phyloP scores from a whole-genome alignment of 768 basidiomycete species.

The Leccinellum albellum region DNA sequence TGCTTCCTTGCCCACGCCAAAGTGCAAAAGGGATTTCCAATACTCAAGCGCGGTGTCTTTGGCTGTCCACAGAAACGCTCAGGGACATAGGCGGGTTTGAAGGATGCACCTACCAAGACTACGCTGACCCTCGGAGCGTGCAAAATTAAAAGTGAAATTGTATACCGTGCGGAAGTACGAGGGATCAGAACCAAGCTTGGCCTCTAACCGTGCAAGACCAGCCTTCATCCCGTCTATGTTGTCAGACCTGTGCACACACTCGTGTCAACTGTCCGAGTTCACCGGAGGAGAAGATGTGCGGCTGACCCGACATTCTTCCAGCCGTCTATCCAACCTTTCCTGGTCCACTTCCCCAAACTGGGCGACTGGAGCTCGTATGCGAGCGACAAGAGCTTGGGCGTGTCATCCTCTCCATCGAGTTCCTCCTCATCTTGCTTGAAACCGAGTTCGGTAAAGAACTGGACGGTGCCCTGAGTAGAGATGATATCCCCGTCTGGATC shows the following conservation, averaged over 20 bases:
- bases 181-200: slow-evolving; percentile 59
- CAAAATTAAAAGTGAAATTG: slow-evolving; percentile 77
- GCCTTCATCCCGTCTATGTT: slow-evolving; percentile 57
- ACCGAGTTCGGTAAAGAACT: slow-evolving; percentile 46
- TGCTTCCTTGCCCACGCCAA: slow-evolving; percentile 66
- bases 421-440: slow-evolving; percentile 42
- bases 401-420: slow-evolving; percentile 68
- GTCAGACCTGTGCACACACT: slow-evolving; percentile 50
- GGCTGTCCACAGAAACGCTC: slow-evolving; percentile 32
- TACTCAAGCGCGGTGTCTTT: slow-evolving; percentile 72
- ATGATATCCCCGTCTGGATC: slow-evolving; percentile 63
- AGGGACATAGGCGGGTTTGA: neutral
- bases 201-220: slow-evolving; percentile 50
- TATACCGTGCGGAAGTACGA: slow-evolving; percentile 78
- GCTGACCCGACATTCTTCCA: slow-evolving; percentile 73
- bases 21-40: slow-evolving; percentile 74
- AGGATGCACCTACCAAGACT: slow-evolving; percentile 57
- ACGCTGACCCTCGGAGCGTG: slow-evolving; percentile 69
- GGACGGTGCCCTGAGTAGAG: slow-evolving; percentile 75
- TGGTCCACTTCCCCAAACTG: slow-evolving; percentile 65
- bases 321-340: slow-evolving; percentile 72
- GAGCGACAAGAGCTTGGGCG: slow-evolving; percentile 69
- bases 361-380: slow-evolving; percentile 81
- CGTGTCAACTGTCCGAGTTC: slow-evolving; percentile 3
- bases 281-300: neutral